phyloP scores from a whole-genome alignment of 2,329 filamentous ascomycete genomes.

The Fusarium musae region DNA sequence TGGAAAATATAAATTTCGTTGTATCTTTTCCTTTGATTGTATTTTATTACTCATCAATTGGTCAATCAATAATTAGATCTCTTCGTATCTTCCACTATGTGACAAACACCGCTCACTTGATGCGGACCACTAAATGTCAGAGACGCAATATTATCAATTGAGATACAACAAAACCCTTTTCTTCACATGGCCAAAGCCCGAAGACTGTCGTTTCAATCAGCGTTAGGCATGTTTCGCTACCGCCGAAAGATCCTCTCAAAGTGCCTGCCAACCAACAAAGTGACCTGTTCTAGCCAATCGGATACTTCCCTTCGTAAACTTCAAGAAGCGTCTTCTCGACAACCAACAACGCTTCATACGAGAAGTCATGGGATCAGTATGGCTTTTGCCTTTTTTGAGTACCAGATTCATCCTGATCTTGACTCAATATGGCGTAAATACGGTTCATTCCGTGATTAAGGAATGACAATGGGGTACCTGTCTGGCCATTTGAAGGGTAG shows the following conservation, averaged over 20 bases:
- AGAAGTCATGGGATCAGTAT: accelerated
- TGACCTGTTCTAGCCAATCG: background rate
- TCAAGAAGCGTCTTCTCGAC: background rate
- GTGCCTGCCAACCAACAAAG: background rate
- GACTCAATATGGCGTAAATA: background rate
- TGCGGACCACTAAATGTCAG: accelerated
- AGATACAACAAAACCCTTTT: no score
- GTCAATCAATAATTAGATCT: background rate
- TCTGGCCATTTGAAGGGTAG: background rate
- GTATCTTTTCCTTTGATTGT: background rate
- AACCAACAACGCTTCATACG: accelerated
- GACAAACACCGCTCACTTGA: no score
- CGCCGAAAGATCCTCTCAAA: background rate
- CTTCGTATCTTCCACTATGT: background rate
- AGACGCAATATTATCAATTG: accelerated
- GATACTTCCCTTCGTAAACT: background rate
- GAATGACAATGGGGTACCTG: background rate
- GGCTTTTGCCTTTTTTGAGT: accelerated
- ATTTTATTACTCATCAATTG: background rate
- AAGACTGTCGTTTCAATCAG: no score
- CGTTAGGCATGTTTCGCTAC: background rate
- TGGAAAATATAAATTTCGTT: no score
- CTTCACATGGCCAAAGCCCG: accelerated
- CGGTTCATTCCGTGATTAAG: background rate
- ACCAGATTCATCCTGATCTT: background rate